These are phyloP conservation scores for Xylariaceae sp. DNA, from an alignment of 2,329 filamentous ascomycete genomes.

Conservation along the genomic window DNA sequence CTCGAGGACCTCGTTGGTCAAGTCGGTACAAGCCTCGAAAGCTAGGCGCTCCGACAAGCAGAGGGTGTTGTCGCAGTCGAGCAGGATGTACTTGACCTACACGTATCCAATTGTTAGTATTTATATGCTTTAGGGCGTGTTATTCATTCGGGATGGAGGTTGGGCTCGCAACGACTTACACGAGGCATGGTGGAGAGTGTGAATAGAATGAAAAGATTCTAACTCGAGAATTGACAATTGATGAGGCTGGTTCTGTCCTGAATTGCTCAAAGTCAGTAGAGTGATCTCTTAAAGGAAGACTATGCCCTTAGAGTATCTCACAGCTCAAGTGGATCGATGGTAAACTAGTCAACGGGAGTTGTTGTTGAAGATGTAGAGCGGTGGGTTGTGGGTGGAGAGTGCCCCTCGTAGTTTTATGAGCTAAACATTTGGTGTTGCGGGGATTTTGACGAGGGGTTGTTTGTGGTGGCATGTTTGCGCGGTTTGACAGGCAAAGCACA, in stretches of 20 bases:
- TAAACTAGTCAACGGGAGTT: slow-evolving; percentile 19
- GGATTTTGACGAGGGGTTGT: slow-evolving; percentile 20
- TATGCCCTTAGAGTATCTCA: slow-evolving; percentile 4
- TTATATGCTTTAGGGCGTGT: neutral
- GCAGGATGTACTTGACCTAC: slow-evolving; percentile 66
- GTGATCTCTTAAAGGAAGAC: neutral
- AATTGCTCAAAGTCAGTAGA: neutral
- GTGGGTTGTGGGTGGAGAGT: slow-evolving; percentile 23
- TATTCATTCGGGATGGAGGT: neutral
- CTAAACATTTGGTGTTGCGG: slow-evolving; percentile 18
- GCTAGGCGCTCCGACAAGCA: slow-evolving; percentile 77
- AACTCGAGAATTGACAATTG: slow-evolving; percentile 1
- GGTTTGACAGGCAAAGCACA: no score
- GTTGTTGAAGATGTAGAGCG: slow-evolving; percentile 19
- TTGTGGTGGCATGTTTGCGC: slow-evolving; percentile 5
- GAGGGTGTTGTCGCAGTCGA: slow-evolving; percentile 76
- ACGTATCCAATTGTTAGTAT: slow-evolving; percentile 23
- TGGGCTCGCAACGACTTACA: slow-evolving; percentile 37
- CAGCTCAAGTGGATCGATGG: slow-evolving; percentile 27
- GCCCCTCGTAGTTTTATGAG: slow-evolving; percentile 28
- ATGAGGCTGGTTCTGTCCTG: neutral
- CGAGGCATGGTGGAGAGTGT: slow-evolving; percentile 43
- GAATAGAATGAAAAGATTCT: slow-evolving; percentile 3
- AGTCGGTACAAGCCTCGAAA: slow-evolving; percentile 77
- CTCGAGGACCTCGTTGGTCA: slow-evolving; percentile 75